phyloP scores from a whole-genome alignment of 306 rosid genomes.

The Dryas alaskensis region DNA sequence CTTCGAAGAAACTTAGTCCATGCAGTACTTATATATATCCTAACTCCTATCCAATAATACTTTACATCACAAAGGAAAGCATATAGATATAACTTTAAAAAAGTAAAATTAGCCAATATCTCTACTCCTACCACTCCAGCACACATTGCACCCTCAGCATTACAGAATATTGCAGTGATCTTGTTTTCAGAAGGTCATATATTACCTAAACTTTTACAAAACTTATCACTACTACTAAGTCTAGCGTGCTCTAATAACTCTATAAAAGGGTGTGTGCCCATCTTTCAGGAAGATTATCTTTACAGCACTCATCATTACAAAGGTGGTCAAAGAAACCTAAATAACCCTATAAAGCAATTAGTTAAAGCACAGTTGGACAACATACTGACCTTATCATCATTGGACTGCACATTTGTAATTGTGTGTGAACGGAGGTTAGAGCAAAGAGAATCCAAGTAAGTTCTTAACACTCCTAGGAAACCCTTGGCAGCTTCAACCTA shows the following conservation, averaged over 20 bases:
- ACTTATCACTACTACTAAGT: neutral
- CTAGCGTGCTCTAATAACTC: neutral
- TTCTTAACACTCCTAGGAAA: slow-evolving; percentile 66
- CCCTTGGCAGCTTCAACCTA: slow-evolving; percentile 89
- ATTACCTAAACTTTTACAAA: neutral
- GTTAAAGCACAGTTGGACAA: slow-evolving; percentile 7
- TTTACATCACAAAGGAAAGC: slow-evolving; percentile 4
- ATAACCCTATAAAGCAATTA: neutral
- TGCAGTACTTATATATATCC: neutral
- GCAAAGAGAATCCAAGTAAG: slow-evolving; percentile 93
- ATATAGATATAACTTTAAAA: neutral
- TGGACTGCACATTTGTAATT: slow-evolving; percentile 95
- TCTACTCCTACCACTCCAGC: neutral
- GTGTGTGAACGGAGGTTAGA: slow-evolving; percentile 85
- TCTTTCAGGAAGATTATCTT: neutral
- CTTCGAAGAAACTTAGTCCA: neutral
- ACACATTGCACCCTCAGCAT: neutral
- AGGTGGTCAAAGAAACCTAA: neutral
- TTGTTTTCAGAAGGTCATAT: neutral
- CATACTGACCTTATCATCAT: slow-evolving; percentile 84
- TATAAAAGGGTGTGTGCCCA: too few species aligned
- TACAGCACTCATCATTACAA: neutral
- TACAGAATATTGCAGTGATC: neutral
- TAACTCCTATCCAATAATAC: neutral
- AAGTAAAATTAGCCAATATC: neutral